Evolutionary conservation across 352 stramenopile species (phyloP), one percentile per base, ranked within the genome.

Genomic region (Phytophthora multivora): DNA sequence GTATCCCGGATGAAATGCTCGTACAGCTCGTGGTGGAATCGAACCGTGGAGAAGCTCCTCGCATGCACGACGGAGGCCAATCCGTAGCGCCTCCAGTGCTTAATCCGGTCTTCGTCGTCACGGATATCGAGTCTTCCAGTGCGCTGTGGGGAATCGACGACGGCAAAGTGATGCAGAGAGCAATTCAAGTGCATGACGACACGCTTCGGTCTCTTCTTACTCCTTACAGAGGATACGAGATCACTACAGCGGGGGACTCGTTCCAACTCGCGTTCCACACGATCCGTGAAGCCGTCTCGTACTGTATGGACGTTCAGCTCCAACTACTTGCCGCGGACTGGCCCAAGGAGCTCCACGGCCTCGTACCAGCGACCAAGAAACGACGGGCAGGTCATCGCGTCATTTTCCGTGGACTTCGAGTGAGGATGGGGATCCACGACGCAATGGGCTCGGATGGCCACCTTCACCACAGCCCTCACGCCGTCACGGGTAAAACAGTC

Each of bases 191-290:
- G 3, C 78, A 87, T 38, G 78, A 87, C 33, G 63, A 82, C 41
- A 69, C 72, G 0, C 47, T 86, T 11, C 74, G 74, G 0, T 70
- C 71, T 1, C 35, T 73, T 49, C 39, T 86, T 35, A 50, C 57
- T n/a, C 73, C 74, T 16, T 76, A 90, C 33, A 70, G 71, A 35
- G 83, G 83, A 10, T 92, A 92, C 50, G 83, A 92, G 56, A 88
- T 92, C 56, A 90, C 83, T 25, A 92, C 83, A 1, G 70, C 67
- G 0, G 83, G 83, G 2, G 83, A 92, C 25, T 72, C 83, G 3
- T 92, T 92, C 60, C 80, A 90, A 18, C 35, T 92, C 13, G 80
- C 77, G 3, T 92, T 92, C 41, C 83, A 88, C 52, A 87, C 72
- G 23, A 77, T 89, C 35, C 64, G 59, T 3, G 83, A 92, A 41